phyloP scores from a whole-genome alignment of 495 filamentous ascomycete genomes.

The Pyronema omphalodes region DNA sequence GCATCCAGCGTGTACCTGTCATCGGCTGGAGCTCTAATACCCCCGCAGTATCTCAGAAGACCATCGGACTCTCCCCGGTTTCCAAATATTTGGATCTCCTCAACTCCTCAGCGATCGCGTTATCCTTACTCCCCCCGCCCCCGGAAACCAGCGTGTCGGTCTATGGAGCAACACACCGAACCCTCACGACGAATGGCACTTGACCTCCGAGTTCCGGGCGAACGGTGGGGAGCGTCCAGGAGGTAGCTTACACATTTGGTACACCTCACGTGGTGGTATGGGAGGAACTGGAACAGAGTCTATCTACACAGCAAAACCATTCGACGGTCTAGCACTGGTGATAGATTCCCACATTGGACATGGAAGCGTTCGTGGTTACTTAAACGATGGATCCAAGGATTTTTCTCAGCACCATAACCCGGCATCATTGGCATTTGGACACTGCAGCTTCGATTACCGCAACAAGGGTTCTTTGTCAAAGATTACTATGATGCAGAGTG shows the following conservation, averaged over 20 bases:
- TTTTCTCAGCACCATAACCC: slow-evolving; percentile 62
- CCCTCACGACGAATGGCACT: slow-evolving; percentile 50
- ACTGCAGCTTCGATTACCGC: slow-evolving; percentile 79
- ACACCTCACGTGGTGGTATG: slow-evolving; percentile 34
- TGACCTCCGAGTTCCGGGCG: slow-evolving; percentile 72
- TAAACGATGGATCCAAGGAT: slow-evolving; percentile 77
- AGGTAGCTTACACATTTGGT: slow-evolving; percentile 90
- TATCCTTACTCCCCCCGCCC: slow-evolving; percentile 74
- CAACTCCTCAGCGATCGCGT: slow-evolving; percentile 79
- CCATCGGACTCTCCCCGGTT: slow-evolving; percentile 40
- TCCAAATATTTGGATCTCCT: slow-evolving; percentile 51
- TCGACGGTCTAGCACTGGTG: slow-evolving; percentile 67
- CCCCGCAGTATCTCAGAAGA: slow-evolving; percentile 37
- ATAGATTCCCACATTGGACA: slow-evolving; percentile 74
- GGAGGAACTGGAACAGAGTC: slow-evolving; percentile 9
- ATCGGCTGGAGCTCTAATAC: slow-evolving; percentile 13
- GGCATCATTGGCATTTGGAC: slow-evolving; percentile 77
- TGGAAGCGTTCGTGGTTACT: slow-evolving; percentile 70
- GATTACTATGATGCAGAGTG: slow-evolving; percentile 49
- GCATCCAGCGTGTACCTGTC: slow-evolving; percentile 5
- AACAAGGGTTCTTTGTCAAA: slow-evolving; percentile 72
- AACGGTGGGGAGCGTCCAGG: slow-evolving; percentile 68
- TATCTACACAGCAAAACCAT: slow-evolving; percentile 20
- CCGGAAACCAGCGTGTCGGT: slow-evolving; percentile 69
- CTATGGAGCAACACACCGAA: slow-evolving; percentile 56